phyloP scores from a whole-genome alignment of 2,329 filamentous ascomycete genomes.

The Didymella exigua region DNA sequence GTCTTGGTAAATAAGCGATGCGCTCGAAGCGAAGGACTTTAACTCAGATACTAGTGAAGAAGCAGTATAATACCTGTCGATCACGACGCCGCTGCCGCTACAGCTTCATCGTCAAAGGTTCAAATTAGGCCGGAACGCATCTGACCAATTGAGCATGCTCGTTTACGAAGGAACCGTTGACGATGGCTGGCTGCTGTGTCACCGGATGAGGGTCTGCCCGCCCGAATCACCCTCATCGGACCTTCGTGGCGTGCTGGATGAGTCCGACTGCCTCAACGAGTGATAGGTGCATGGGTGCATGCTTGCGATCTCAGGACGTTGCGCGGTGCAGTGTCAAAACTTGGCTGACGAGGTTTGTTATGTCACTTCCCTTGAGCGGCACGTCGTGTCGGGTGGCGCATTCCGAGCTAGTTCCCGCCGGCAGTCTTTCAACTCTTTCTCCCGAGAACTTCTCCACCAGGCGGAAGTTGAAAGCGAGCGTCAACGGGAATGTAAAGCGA shows the following conservation, averaged over 20 bases:
- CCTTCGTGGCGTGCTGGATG: not conserved
- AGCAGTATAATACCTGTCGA: constrained; percentile 14
- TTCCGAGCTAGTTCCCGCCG: not conserved
- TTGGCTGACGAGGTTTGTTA: not conserved
- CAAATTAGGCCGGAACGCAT: not conserved
- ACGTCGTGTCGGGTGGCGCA: not conserved
- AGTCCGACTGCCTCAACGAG: not conserved
- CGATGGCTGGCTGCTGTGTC: not conserved
- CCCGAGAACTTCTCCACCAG: not conserved
- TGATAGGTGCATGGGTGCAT: not conserved
- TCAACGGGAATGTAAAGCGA: not conserved
- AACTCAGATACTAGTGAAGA: not conserved
- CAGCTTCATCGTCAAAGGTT: not conserved
- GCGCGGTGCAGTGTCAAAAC: not conserved
- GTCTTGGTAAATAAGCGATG: constrained; percentile 14
- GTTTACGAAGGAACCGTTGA: not conserved
- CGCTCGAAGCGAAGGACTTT: constrained; percentile 7
- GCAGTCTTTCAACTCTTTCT: not conserved
- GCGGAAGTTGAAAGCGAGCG: not conserved
- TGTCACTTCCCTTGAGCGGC: not conserved
- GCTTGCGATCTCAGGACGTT: not conserved
- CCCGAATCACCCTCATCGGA: not conserved
- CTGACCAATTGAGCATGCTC: not conserved
- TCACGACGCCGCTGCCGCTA: constrained; percentile 7
- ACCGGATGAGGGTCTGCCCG: not conserved